Base-by-base conservation (phyloP, 2,329 filamentous ascomycete species). In the Chaetothyriales sp. region DNA sequence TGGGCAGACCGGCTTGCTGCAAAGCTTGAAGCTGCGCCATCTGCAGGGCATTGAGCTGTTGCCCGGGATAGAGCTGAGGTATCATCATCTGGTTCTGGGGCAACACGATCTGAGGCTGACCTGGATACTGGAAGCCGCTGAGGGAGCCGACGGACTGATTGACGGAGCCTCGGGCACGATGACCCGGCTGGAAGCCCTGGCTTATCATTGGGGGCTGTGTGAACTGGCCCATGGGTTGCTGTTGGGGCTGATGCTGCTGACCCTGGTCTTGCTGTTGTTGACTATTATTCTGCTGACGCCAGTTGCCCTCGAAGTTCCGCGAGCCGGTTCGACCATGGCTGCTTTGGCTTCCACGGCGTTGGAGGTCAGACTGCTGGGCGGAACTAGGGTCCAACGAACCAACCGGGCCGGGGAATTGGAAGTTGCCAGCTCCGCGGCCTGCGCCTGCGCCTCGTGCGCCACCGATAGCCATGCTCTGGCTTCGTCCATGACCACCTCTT, bases 271-370 rank as follows among this genome's bases (percentile, higher is more conserved):
- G 71, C 48, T 55, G 60, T 58, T 71, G 68, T 52, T 73, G 71
- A 59, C 53, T 60, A 48, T 54, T 72, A 56, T 78, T 78, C 60
- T 85, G 89, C 63, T 88, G 93, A 62, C 92, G 85, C 92, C 92
- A 98, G 70, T 98, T 98, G 62, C 89, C 83, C 60, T 98, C 92
- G 63, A 96, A 96, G 70, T 96, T 98, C 56, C 92, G 81, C 20
- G 92, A 98, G 9, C 79, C 79, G 28, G 82, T 83, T 55, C 92
- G 80, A 56, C 79, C 82, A 65, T 98, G 92, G 51, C 86, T 83
- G 43, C 67, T 61, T 58, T 79, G 77, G 61, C 84, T 85, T 60
- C 83, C 81, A 60, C 86, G 84, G 55, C 86, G 83, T 59, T 80
- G 75, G 64, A 88, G 84, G 59, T 92, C 86, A 12, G 70, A 63